A percentile compares a stretch with the other conserved stretches of the same genome.
phyloP scores from a whole-genome alignment of 495 filamentous ascomycete genomes.

The Penicillium coffeae region DNA sequence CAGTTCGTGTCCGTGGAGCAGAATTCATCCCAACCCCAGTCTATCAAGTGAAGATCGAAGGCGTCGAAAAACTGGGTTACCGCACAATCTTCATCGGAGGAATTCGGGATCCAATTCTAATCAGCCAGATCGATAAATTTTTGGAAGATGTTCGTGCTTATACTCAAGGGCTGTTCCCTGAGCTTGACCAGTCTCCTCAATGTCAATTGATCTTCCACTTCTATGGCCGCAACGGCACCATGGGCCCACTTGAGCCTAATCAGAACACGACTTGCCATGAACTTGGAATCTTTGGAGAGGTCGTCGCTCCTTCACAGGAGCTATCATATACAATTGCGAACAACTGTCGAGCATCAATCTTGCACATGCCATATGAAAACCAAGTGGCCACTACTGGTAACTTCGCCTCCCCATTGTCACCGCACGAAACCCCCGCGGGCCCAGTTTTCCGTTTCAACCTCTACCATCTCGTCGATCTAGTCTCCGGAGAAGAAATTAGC shows the following conservation, averaged over 20 bases:
- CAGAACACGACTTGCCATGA: conserved; percentile 14
- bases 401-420: conserved; percentile 37
- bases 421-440: conserved; percentile 33
- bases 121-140: conserved; percentile 34
- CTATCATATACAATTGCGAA: conserved; percentile 34
- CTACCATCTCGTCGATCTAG: conserved; percentile 45
- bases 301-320: conserved; percentile 36
- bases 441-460: conserved; percentile 40
- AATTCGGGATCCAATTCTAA: conserved; percentile 45
- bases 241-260: conserved; percentile 8
- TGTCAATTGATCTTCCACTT: conserved; percentile 37
- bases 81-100: conserved; percentile 44
- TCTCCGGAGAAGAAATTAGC: conserved; percentile 23
- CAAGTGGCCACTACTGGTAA: conserved; percentile 46
- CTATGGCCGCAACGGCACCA: conserved; percentile 34
- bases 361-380: conserved; percentile 41
- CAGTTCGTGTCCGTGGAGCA: conserved; percentile 36
- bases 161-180: conserved; percentile 18
- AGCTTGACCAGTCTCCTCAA: conserved; percentile 5
- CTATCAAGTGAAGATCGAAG: conserved; percentile 49
- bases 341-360: conserved; percentile 29
- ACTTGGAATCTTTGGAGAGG: conserved; percentile 41
- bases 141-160: conserved; percentile 24
- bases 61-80: conserved; percentile 33
- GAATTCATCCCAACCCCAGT: conserved; percentile 26